Evolutionary conservation across 2,329 filamentous ascomycete genomes (phyloP).

Genomic region (Aspergillus fischeri): DNA sequence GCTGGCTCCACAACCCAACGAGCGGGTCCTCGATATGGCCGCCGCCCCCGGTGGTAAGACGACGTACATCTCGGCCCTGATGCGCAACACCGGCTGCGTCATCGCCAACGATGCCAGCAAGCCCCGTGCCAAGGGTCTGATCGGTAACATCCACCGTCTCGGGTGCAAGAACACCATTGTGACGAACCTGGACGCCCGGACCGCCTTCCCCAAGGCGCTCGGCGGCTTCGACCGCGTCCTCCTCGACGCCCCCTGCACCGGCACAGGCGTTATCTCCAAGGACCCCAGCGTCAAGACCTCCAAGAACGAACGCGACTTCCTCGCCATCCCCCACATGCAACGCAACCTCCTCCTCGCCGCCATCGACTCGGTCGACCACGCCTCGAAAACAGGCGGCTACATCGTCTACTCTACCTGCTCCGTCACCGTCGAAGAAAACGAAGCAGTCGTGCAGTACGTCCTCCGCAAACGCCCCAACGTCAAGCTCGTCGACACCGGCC

Average conservation of each 20-base stretch:
- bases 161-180: conserved; percentile 92
- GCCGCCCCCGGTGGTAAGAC: conserved; percentile 95
- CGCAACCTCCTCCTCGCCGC: conserved; percentile 90
- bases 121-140: conserved; percentile 87
- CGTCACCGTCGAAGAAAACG: conserved; percentile 90
- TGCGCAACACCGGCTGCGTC: conserved; percentile 94
- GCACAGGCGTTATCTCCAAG: conserved; percentile 96
- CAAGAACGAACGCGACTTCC: conserved; percentile 93
- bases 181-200: conserved; percentile 86
- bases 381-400: conserved; percentile 88
- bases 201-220: conserved; percentile 86
- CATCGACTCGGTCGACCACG: conserved; percentile 90
- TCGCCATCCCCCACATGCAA: conserved; percentile 87
- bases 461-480: conserved; percentile 90
- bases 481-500: conserved; percentile 83
- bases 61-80: conserved; percentile 90
- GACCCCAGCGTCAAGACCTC: conserved; percentile 97
- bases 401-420: conserved; percentile 96
- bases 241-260: conserved; percentile 91
- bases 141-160: conserved; percentile 94
- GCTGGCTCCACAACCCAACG: conserved; percentile 85
- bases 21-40: conserved; percentile 91
- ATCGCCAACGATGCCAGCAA: conserved; percentile 98
- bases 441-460: conserved; percentile 89
- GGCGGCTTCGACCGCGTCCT: conserved; percentile 94